These are phyloP conservation scores for Bruguiera sexangula DNA, from an alignment of 345 rosid species.

Conservation along the genomic window DNA sequence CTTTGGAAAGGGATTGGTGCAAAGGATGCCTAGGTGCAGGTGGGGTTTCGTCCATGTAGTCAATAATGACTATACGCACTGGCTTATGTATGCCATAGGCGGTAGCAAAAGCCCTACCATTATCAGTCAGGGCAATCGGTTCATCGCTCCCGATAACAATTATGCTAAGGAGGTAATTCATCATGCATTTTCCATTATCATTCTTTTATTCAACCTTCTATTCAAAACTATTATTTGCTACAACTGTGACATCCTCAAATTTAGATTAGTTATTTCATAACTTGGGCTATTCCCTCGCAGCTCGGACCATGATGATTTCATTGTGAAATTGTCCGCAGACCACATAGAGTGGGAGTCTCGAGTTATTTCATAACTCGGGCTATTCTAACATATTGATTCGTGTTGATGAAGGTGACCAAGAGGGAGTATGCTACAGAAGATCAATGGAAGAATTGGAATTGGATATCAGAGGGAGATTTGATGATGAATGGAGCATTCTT, in stretches of 20 bases:
- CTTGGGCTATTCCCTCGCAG: too few relatives aligned
- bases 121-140: conserved; percentile 76
- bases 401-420: conserved; percentile 36
- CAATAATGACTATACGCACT: conserved; percentile 76
- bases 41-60: conserved; percentile 62
- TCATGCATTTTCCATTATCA: too few relatives aligned
- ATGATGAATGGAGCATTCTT: conserved; percentile 46
- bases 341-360: too few relatives aligned
- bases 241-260: too few relatives aligned
- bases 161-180: conserved; percentile 41
- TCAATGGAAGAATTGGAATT: conserved; percentile 44
- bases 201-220: too few relatives aligned
- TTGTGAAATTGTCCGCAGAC: too few relatives aligned
- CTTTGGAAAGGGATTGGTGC: conserved; percentile 60
- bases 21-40: conserved; percentile 74
- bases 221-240: too few relatives aligned
- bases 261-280: too few relatives aligned
- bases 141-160: conserved; percentile 53
- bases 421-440: conserved; percentile 31
- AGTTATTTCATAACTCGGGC: too few relatives aligned
- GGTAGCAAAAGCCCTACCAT: conserved; percentile 63
- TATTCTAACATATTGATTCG: background rate
- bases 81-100: conserved; percentile 68
- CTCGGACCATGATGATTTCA: too few relatives aligned
- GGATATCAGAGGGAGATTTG: conserved; percentile 39